Base-by-base conservation (phyloP, 306 rosid species). In the Trifolium subterraneum region DNA sequence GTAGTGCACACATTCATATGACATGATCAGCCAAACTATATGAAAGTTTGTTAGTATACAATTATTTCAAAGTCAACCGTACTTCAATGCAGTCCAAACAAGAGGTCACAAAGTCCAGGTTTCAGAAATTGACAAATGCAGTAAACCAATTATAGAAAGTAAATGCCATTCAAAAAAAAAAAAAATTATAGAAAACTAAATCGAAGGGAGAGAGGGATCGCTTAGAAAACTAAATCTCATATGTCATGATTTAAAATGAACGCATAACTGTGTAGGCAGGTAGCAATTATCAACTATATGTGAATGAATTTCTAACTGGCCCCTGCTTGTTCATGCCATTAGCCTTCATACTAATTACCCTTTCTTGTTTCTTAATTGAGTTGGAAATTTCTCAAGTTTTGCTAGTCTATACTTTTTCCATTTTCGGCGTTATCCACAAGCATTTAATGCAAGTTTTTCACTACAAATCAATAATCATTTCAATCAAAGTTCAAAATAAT, bases 81-180 rank as follows among this genome's bases (percentile, higher is more conserved):
- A n/a, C 64, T 50, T 66, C 59, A 23, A 23, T 51, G 50, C 3
- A 74, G 68, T 63, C 51, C 73, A 41, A 70, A 51, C 23, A 69
- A 23, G 41, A 15, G 23, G 50, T 27, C 4, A 41, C 51, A 58
- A 16, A 36, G 68, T 68, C 41, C 42, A 52, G 10, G 38, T 44
- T 51, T 25, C 73, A 35, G 10, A 67, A 72, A 35, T 38, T 42
- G 56, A 70, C 67, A 68, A 44, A 77, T 41, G 35, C 44, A 72
- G 42, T 41, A 58, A 73, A 50, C 10, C 51, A 68, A 13, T 74
- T 48, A 33, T 29, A 67, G 64, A 60, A 58, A 36, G 27, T 35
- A 16, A 58, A n/a, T n/a, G n/a, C n/a, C n/a, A n/a, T n/a, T n/a
- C n/a, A n/a, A n/a, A n/a, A n/a, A n/a, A n/a, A n/a, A n/a, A n/a